Conservation (phyloP, 1,284 basidiomycete genomes). For the Chiua sp. region DNA sequence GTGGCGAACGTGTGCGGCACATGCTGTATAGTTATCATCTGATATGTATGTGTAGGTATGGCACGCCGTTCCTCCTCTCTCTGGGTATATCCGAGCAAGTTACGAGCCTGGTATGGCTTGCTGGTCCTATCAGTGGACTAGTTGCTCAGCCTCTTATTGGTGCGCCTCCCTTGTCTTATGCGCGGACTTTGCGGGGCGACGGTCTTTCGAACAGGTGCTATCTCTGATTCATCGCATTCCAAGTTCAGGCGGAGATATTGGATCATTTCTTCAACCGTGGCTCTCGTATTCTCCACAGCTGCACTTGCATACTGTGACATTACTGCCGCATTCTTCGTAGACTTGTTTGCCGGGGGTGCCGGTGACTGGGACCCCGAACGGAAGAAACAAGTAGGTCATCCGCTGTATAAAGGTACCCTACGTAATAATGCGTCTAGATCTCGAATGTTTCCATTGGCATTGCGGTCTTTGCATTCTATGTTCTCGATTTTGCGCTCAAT, state of each 20-base stretch:
- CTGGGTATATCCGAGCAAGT: slow-evolving; percentile 91
- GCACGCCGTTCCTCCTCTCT: slow-evolving; percentile 90
- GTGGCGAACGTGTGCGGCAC: slow-evolving; percentile 3
- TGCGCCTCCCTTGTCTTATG: slow-evolving; percentile 36
- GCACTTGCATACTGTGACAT: slow-evolving; percentile 87
- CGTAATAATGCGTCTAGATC: slow-evolving; percentile 49
- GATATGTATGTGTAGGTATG: slow-evolving; percentile 71
- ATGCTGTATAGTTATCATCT: slow-evolving; percentile 25
- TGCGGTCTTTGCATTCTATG: slow-evolving; percentile 91
- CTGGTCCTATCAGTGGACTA: slow-evolving; percentile 93
- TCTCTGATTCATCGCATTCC: slow-evolving; percentile 92
- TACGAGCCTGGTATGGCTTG: slow-evolving; percentile 96
- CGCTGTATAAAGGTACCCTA: not conserved
- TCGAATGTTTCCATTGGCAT: slow-evolving; percentile 78
- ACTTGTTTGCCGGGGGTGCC: slow-evolving; percentile 75
- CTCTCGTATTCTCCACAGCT: slow-evolving; percentile 72
- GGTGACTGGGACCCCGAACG: slow-evolving; percentile 92
- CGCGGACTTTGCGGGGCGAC: slow-evolving; percentile 28
- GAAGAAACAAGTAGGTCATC: slow-evolving; percentile 55
- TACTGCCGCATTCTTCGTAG: slow-evolving; percentile 78
- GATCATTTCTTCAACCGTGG: slow-evolving; percentile 84
- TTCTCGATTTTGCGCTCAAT: slow-evolving; percentile 95
- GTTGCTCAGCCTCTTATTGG: slow-evolving; percentile 96
- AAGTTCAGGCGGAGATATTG: slow-evolving; percentile 90
- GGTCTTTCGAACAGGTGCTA: slow-evolving; percentile 64